Conservation (phyloP, 805 yeast genomes). For the Isabelozyma rhagii region DNA sequence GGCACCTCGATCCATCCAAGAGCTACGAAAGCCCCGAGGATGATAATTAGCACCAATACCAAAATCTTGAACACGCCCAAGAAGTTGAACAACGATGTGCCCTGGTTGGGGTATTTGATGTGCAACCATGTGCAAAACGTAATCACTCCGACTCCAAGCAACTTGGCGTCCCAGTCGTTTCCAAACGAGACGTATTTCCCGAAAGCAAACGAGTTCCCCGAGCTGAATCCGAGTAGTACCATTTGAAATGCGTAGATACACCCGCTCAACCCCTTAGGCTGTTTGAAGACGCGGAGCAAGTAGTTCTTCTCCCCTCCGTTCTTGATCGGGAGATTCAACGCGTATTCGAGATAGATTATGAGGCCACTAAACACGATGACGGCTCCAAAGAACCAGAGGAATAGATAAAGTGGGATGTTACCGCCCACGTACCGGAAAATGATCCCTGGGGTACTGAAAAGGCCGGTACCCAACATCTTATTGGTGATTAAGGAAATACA, state of each 20-base stretch:
- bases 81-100: slow-evolving; percentile 49
- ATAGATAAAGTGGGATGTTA: slow-evolving; percentile 31
- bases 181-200: slow-evolving; percentile 52
- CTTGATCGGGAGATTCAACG: slow-evolving; percentile 37
- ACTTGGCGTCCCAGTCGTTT: slow-evolving; percentile 35
- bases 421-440: slow-evolving; percentile 38
- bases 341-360: slow-evolving; percentile 38
- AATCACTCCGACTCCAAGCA: slow-evolving; percentile 48
- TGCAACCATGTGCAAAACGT: slow-evolving; percentile 48
- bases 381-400: slow-evolving; percentile 35
- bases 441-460: slow-evolving; percentile 39
- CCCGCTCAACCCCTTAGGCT: slow-evolving; percentile 33
- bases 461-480: slow-evolving; percentile 44
- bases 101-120: slow-evolving; percentile 45
- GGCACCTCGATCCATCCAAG: slow-evolving; percentile 25
- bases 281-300: slow-evolving; percentile 29
- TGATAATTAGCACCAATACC: slow-evolving; percentile 47
- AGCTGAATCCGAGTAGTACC: slow-evolving; percentile 58
- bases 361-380: slow-evolving; percentile 36
- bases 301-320: slow-evolving; percentile 44
- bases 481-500: slow-evolving; percentile 41
- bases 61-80: slow-evolving; percentile 54
- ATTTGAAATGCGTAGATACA: slow-evolving; percentile 47
- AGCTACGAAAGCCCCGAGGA: slow-evolving; percentile 43
- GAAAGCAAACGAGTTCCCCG: slow-evolving; percentile 64